Evolutionary conservation across 108 stramenopile genomes (phyloP), one percentile per base, ranked within the genome.

Genomic region (Nannochloropsis oceanica): DNA sequence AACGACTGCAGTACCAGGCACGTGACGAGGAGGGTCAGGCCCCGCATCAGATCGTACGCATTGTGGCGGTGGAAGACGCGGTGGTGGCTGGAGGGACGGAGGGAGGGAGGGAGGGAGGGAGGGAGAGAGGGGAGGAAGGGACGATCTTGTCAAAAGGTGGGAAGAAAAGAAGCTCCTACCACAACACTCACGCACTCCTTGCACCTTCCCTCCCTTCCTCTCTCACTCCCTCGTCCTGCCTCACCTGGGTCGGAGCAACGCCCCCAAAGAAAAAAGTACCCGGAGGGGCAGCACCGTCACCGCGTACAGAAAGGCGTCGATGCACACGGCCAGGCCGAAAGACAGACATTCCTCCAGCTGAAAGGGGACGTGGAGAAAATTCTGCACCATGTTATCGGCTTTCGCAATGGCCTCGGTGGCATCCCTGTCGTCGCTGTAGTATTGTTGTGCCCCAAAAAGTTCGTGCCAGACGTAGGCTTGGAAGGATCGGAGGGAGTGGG

Each of bases 261-360:
- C 83, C 22, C 34, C 84, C n/a, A 84, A 42, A 18, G 87, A 27
- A 9, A 81, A 43, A 26, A 87, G 26, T 20, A 89, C 79, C 18
- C 92, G 81, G 79, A 99, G 81, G 34, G 97, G 97, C 50, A 97
- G 90, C 86, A 96, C 93, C 12, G 96, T 95, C 80, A 96, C 86
- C 10, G 94, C 91, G 92, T 97, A 96, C 24, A 99, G 87, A 84
- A 99, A 97, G 34, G 95, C 93, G 92, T 99, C 98, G 20, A 95
- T 86, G 84, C 95, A 96, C 42, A 97, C 92, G 81, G 93, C 91
- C 86, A 96, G 93, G 11, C 95, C 95, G 89, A 96, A 97, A 44
- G 87, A 83, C 87, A 99, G 89, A 13, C 96, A 86, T n/a, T 86
- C 84, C 92, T 99, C 98, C 34, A 99, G 89, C 43, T 92, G 92